Percentiles rank a stretch among this genome's conserved stretches.
Evolutionary conservation across 306 rosid species (phyloP).

Genomic region (Sicyos baderoa): DNA sequence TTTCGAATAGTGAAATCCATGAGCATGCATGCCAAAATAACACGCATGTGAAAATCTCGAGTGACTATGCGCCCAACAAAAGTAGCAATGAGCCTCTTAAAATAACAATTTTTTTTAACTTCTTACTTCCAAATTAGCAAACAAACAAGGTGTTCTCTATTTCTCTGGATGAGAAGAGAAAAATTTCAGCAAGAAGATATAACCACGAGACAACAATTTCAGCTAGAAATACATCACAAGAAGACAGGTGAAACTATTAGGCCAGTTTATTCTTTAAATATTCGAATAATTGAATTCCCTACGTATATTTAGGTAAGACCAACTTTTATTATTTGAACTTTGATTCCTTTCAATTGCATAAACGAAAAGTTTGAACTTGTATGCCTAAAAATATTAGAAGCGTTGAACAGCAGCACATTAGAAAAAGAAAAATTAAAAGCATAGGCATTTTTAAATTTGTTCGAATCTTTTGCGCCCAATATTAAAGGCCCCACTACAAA

Average conservation of each 20-base stretch:
- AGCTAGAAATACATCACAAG: not conserved
- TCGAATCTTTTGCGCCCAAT: not conserved
- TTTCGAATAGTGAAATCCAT: not conserved
- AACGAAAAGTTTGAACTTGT: not conserved
- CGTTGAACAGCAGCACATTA: too few relatives aligned
- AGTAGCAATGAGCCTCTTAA: too few relatives aligned
- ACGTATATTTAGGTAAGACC: not conserved
- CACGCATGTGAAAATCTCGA: not conserved
- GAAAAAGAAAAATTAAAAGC: too few relatives aligned
- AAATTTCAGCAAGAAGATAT: not conserved
- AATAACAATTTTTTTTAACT: too few relatives aligned
- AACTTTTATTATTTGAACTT: not conserved
- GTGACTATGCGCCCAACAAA: not conserved
- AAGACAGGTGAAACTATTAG: not conserved
- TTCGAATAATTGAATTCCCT: not conserved
- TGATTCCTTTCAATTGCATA: too few relatives aligned
- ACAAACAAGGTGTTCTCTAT: too few relatives aligned
- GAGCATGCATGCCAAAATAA: not conserved
- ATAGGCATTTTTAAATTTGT: not conserved
- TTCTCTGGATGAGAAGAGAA: not conserved
- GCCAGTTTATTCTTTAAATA: not conserved
- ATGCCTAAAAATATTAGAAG: not conserved
- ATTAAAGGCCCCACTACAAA: not conserved
- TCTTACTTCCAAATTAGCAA: too few relatives aligned
- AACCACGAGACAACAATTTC: too few relatives aligned